phyloP scores from a whole-genome alignment of 2,329 filamentous ascomycete species.

The Alternaria gansuensis region DNA sequence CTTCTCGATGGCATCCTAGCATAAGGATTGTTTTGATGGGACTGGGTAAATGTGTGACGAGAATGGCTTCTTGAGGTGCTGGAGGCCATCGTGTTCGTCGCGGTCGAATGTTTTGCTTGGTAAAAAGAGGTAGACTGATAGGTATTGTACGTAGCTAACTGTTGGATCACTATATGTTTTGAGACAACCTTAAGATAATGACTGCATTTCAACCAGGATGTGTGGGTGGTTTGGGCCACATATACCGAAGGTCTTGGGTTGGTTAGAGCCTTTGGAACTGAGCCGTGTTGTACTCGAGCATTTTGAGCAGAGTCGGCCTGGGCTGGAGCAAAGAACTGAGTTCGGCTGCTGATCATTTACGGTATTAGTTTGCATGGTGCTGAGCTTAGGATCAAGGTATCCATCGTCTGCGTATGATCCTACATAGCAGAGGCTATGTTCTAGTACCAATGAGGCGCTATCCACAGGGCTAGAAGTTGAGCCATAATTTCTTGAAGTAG shows the following conservation, averaged over 20 bases:
- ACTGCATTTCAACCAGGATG: background rate
- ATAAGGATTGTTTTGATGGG: constrained; percentile 40
- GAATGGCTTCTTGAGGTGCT: constrained; percentile 25
- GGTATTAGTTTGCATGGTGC: constrained; percentile 29
- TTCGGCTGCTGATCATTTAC: constrained; percentile 40
- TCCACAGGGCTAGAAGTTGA: constrained; percentile 22
- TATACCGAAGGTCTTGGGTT: constrained; percentile 23
- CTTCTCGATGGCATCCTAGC: constrained; percentile 45
- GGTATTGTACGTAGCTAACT: background rate
- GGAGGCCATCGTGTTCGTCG: constrained; percentile 26
- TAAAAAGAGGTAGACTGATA: background rate
- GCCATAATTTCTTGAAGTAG: constrained; percentile 29
- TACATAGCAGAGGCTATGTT: constrained; percentile 33
- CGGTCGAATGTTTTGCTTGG: constrained; percentile 27
- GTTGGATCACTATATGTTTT: background rate
- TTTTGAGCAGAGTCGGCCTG: constrained; percentile 31
- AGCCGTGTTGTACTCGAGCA: constrained; percentile 40
- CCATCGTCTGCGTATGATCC: constrained; percentile 29
- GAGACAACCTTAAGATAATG: background rate
- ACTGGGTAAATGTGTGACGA: constrained; percentile 22
- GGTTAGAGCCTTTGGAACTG: constrained; percentile 30
- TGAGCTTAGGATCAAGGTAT: constrained; percentile 29
- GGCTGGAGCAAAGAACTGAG: constrained; percentile 25
- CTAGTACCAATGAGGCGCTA: constrained; percentile 22
- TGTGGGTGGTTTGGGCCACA: background rate